phyloP scores from a whole-genome alignment of 768 basidiomycete species.

The Auricularia sp. region DNA sequence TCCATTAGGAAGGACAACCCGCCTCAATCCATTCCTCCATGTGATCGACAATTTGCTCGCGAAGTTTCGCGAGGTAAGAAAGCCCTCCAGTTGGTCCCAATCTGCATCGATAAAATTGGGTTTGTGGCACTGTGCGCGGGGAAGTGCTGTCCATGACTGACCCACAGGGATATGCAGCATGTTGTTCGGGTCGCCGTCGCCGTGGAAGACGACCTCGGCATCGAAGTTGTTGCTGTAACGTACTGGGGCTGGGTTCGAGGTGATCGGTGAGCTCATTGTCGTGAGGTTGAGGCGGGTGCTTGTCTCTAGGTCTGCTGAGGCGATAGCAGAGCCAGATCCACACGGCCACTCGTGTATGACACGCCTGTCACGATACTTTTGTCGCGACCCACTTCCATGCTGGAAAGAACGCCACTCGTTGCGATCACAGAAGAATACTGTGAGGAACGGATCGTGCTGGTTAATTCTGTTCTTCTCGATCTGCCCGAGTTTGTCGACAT shows the following conservation, averaged over 20 bases:
- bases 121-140: background rate
- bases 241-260: background rate
- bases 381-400: background rate
- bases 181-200: background rate
- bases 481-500: background rate
- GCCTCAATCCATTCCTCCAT: slow-evolving; percentile 79
- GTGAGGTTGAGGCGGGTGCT: background rate
- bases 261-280: background rate
- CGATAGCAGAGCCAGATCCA: background rate
- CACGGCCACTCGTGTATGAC: background rate
- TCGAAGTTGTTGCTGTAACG: background rate
- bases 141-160: background rate
- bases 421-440: background rate
- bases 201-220: background rate
- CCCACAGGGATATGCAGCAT: background rate
- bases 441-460: background rate
- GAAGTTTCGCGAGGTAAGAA: slow-evolving; percentile 18
- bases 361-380: too few species aligned
- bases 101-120: slow-evolving; percentile 7
- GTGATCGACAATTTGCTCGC: slow-evolving; percentile 51
- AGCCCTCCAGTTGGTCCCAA: slow-evolving; percentile 24
- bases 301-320: background rate
- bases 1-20: slow-evolving; percentile 64
- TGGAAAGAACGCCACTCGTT: background rate
- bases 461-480: background rate